These are phyloP conservation scores for Cryptococcus sp. DNA, from an alignment of 1,284 basidiomycete species.

Conservation along the genomic window DNA sequence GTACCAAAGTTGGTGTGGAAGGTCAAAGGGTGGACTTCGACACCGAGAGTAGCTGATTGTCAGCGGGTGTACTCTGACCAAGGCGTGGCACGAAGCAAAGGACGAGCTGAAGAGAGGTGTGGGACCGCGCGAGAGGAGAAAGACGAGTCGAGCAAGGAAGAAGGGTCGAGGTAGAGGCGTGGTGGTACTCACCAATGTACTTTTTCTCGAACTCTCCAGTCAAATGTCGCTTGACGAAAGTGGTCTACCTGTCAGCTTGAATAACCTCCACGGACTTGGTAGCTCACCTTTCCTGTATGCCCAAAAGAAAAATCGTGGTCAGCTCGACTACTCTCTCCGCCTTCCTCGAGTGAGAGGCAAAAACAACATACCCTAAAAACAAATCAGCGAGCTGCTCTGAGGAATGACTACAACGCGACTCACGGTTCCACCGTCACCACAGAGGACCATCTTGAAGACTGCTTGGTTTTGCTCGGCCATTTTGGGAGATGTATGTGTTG, in stretches of 20 bases:
- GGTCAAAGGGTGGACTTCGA: conserved; percentile 93
- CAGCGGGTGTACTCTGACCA: conserved; percentile 8
- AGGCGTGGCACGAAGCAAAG: not conserved
- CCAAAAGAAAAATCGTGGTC: not conserved
- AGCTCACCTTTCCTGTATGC: conserved; percentile 42
- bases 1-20: conserved; percentile 99
- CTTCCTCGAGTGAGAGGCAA: not conserved
- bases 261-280: not conserved
- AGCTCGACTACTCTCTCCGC: not conserved
- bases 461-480: conserved; percentile 55
- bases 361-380: not conserved
- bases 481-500: no score
- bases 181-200: conserved; percentile 95
- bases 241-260: conserved; percentile 58
- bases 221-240: conserved; percentile 99
- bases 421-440: conserved; percentile 97
- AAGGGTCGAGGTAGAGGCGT: no score
- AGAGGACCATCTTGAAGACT: conserved; percentile 94
- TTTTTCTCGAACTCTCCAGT: conserved; percentile 99
- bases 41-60: conserved; percentile 86
- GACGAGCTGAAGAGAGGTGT: not conserved
- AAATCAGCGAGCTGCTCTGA: no score
- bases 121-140: not conserved
- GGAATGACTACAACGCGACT: conserved; percentile 40
- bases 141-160: no score